Base-by-base conservation (phyloP, 1,284 basidiomycete species). In the Malassezia restricta region DNA sequence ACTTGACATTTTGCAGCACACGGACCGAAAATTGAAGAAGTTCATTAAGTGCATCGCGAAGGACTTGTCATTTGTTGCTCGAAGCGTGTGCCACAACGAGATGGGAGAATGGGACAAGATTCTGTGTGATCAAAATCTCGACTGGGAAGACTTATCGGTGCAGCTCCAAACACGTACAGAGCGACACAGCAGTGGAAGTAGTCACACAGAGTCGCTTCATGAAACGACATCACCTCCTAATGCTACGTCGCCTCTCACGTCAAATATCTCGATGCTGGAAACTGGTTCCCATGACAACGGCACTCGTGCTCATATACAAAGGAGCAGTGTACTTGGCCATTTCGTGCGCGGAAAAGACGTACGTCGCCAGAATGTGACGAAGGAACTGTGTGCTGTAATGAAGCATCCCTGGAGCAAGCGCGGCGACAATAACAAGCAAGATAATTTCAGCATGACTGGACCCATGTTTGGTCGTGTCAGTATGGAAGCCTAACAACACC, bases 101-200 rank as follows among this genome's bases (percentile, higher is more conserved):
- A 47, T 53, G 20, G n/a, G 28, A 11, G 40, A 53, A 27, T 53
- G 51, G 51, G 51, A 53, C 17, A 41, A 42, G 38, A 40, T 52
- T 14, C 44, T 52, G 14, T 37, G 43, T 14, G n/a, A 40, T 15
- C 43, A 37, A 28, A 27, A 45, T 12, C 38, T 52, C 27, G 50
- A 52, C 28, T 52, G 50, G 49, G 49, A 51, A 20, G 37, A 45
- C 14, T 40, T 51, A 8, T 42, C 43, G 28, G 41, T 32, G 5
- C 33, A 31, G 28, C 39, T 45, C 8, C 49, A 45, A 29, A 35
- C 14, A 24, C 49, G 38, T 27, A 31, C 43, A 8, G 49, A 51
- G 37, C 49, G 43, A 15, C 49, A 33, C 20, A 24, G 20, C 20
- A 24, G 20, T 11, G 30, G 30, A 3, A 29, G 17, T 12, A 24